phyloP scores from a whole-genome alignment of 2,329 filamentous ascomycete species.

The Allantophomopsis cytisporea region DNA sequence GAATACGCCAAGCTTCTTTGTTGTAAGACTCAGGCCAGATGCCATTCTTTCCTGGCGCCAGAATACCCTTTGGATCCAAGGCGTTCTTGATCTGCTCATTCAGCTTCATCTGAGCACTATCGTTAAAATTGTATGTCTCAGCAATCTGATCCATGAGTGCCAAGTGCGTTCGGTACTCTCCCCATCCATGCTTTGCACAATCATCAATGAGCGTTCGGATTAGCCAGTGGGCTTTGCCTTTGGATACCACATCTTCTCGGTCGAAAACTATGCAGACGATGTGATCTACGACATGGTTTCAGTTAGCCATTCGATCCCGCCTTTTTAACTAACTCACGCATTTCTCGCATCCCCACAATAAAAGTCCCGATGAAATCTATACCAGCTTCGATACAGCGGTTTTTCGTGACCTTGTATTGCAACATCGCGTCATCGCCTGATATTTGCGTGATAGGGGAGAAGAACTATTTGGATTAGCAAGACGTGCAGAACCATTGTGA shows the following conservation, averaged over 20 bases:
- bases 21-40: slow-evolving; percentile 19
- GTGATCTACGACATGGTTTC: too few relatives aligned
- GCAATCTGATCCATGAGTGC: slow-evolving; percentile 29
- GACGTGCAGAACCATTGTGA: too few relatives aligned
- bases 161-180: slow-evolving; percentile 32
- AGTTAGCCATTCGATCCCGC: too few relatives aligned
- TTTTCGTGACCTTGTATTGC: slow-evolving; percentile 27
- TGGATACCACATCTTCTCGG: slow-evolving; percentile 23
- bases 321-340: too few relatives aligned
- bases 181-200: slow-evolving; percentile 25
- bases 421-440: slow-evolving; percentile 29
- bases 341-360: slow-evolving; percentile 34
- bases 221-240: slow-evolving; percentile 21
- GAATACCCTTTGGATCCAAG: slow-evolving; percentile 30
- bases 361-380: slow-evolving; percentile 38
- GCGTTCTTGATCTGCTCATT: slow-evolving; percentile 29
- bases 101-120: slow-evolving; percentile 23
- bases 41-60: slow-evolving; percentile 29
- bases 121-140: slow-evolving; percentile 25
- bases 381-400: slow-evolving; percentile 24
- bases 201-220: slow-evolving; percentile 25
- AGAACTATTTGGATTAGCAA: too few relatives aligned
- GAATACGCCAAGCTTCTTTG: background rate
- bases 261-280: slow-evolving; percentile 41
- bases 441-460: slow-evolving; percentile 35